Evolutionary conservation across 768 basidiomycete genomes (phyloP).

Genomic region (Leccinum disarticulatum): DNA sequence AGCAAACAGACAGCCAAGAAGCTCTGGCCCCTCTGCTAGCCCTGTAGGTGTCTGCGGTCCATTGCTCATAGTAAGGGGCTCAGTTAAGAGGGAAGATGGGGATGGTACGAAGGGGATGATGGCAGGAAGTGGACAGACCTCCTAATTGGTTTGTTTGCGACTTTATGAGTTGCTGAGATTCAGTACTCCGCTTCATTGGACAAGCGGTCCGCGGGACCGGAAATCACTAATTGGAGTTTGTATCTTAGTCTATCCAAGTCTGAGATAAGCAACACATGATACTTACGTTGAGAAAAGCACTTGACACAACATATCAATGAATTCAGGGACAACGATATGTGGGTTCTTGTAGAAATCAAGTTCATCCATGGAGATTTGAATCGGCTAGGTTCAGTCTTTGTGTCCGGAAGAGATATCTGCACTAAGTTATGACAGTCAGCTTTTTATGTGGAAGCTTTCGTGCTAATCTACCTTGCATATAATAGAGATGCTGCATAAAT

Average conservation of each 20-base stretch:
- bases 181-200: not conserved
- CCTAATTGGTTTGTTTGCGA: not conserved
- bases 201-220: not conserved
- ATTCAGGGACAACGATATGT: not conserved
- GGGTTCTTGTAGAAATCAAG: not conserved
- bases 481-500: not conserved
- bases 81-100: not conserved
- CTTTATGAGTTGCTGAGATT: not conserved
- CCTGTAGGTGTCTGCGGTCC: not conserved
- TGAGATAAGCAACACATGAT: not conserved
- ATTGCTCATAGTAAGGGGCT: not conserved
- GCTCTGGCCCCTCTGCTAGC: conserved; percentile 14
- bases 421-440: not conserved
- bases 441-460: not conserved
- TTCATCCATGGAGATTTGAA: not conserved
- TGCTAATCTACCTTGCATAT: not conserved
- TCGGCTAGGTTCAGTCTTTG: not conserved
- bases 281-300: not conserved
- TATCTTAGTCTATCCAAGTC: not conserved
- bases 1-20: conserved; percentile 16
- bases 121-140: not conserved
- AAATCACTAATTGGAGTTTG: not conserved
- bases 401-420: not conserved
- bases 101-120: not conserved
- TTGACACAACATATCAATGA: not conserved